Evolutionary conservation across 2,329 filamentous ascomycete genomes (phyloP), one percentile per base, ranked within the genome.

Genomic region (Apiospora rasikravindrae): DNA sequence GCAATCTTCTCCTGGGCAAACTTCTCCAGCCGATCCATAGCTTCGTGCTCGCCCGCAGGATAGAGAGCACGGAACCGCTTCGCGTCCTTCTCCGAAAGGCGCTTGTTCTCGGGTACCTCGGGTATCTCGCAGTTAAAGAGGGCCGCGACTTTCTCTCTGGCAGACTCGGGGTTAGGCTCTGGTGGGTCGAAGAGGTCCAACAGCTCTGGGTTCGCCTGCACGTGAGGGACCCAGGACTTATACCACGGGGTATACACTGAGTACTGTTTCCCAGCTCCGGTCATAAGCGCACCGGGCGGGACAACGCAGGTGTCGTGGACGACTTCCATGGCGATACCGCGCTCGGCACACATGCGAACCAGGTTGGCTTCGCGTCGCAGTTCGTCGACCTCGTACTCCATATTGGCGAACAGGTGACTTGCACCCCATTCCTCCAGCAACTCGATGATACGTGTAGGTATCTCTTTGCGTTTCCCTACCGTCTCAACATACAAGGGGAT

Each of bases 381-480:
- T 82, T 98, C 95, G 78, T 98, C 95, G 0, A 97, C 94, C 80
- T 98, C 95, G 77, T 97, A 98, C 80, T 98, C 95, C 72, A 95
- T 90, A 78, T 97, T 98, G 67, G 93, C 91, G 77, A 91, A 97
- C 2, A 98, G 75, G 77, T 96, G 93, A 68, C 87, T 91, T 0
- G 90, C 92, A 0, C 89, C 89, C 94, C 94, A 98, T 73, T 90
- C 84, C 42, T 89, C 84, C 80, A 93, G 89, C 53, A 95, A 83
- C 69, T 91, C 87, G 1, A 93, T 76, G 13, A 98, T 85, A 4
- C 90, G 85, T 1, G 80, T 81, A 0, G 91, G 88, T 0, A 96
- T 85, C 0, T 86, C 82, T 74, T 87, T 91, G 45, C 95, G 86
- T 77, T 89, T 88, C 70, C 91, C 87, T 8, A 94, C 87, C 0